Evolutionary conservation across 768 basidiomycete species (phyloP), one percentile per base, ranked within the genome.

Genomic region (Naganishia friedmannii): DNA sequence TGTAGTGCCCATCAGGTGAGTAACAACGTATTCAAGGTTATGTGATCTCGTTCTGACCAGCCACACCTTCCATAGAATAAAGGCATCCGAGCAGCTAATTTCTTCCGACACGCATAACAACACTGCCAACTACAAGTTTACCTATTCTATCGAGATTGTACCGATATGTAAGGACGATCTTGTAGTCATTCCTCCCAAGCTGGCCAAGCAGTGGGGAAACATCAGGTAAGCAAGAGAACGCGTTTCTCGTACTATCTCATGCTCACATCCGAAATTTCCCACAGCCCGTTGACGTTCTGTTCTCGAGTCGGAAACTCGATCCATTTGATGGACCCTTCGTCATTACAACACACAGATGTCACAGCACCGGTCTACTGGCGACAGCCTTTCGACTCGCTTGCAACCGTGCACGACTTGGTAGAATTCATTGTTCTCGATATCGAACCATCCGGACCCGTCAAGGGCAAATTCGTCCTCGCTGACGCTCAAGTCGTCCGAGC

Each of bases 161-260:
- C 93, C 96, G 0, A 87, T 99, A 68, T 99, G 96, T 85, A 97
- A 97, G 80, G 96, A 98, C 78, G 96, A 99, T 82, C 86, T 99
- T 31, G 90, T 98, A 26, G 92, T 91, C 79, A 85, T 99, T 42
- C 92, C 93, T 2, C 80, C 83, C 13, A 91, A 92, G 77, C 88
- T 89, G 74, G 93, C 96, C 0, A 88, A 89, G 10, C 83, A 87
- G 21, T 83, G 94, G 68, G 87, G 89, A 78, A 97, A 94, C 84
- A 95, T 99, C 82, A 87, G 79, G 57, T 58, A 37, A 58, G 57
- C 9, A 37, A 21, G 3, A 15, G 12, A 19, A 82, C 83, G 70
- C 68, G 81, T 0, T 26, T 17, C 19, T 76, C n/a, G 13, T 4
- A n/a, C n/a, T 34, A 17, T 37, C 26, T 31, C 10, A 21, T 45